Conservation (phyloP, 306 rosid species). For the Elaeagnus macrophylla region DNA sequence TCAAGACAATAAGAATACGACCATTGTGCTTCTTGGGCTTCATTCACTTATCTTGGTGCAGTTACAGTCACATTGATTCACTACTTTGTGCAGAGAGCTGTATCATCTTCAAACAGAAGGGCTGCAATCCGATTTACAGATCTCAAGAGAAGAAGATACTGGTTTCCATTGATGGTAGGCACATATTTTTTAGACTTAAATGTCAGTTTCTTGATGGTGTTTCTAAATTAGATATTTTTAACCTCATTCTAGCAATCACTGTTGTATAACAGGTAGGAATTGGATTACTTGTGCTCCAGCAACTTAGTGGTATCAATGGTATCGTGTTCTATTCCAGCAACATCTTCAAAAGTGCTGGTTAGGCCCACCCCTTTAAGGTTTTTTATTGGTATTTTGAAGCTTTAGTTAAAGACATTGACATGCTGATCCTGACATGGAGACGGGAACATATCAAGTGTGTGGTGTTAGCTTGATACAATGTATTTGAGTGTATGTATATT, state of each 20-base stretch:
- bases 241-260: constrained; percentile 12
- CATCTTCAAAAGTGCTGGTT: constrained; percentile 75
- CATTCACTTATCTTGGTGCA: constrained; percentile 1
- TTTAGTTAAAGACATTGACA: constrained; percentile 7
- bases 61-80: constrained; percentile 15
- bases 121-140: constrained; percentile 56
- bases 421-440: not conserved
- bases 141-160: constrained; percentile 70
- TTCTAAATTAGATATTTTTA: constrained; percentile 13
- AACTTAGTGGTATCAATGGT: constrained; percentile 74
- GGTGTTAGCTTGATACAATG: constrained; percentile 3
- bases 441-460: not conserved
- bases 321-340: constrained; percentile 74
- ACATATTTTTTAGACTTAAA: not conserved
- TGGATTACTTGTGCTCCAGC: constrained; percentile 72
- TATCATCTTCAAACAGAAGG: constrained; percentile 49
- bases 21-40: constrained; percentile 6
- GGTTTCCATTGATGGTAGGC: constrained; percentile 74
- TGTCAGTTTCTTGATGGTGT: constrained; percentile 5
- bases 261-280: constrained; percentile 51
- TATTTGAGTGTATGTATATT: constrained; percentile 11
- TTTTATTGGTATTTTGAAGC: not conserved
- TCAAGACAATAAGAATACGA: constrained; percentile 7
- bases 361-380: constrained; percentile 15
- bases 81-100: constrained; percentile 42